phyloP scores from a whole-genome alignment of 768 basidiomycete genomes.

The Termitomyces sp. region DNA sequence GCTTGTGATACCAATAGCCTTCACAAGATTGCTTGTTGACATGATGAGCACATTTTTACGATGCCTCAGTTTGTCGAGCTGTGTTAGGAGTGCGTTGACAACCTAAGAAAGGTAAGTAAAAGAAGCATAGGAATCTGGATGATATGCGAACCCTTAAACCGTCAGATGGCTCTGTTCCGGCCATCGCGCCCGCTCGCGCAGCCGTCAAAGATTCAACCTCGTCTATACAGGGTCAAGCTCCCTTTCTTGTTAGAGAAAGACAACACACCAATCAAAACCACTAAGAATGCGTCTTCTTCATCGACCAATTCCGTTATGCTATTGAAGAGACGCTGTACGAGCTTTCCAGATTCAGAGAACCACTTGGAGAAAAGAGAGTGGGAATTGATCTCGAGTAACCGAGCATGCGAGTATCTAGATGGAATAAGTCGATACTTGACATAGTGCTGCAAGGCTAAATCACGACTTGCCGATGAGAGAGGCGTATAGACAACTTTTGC shows the following conservation, averaged over 20 bases:
- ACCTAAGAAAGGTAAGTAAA: constrained; percentile 52
- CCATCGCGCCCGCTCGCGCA: constrained; percentile 91
- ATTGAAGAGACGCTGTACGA: constrained; percentile 90
- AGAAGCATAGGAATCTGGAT: neutral
- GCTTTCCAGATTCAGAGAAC: constrained; percentile 99
- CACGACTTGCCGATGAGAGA: constrained; percentile 69
- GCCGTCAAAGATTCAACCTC: constrained; percentile 97
- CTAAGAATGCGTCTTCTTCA: constrained; percentile 87
- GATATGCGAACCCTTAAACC: constrained; percentile 65
- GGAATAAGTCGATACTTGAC: neutral
- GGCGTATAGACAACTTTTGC: constrained; percentile 90
- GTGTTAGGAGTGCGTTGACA: constrained; percentile 95
- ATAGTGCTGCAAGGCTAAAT: neutral
- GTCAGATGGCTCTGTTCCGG: constrained; percentile 94
- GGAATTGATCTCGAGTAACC: constrained; percentile 95
- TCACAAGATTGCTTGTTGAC: constrained; percentile 93
- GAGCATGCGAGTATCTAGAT: constrained; percentile 77
- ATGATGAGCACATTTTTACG: constrained; percentile 93
- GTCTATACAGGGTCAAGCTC: constrained; percentile 48
- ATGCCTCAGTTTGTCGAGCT: constrained; percentile 92
- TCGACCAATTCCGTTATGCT: constrained; percentile 90
- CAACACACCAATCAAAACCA: constrained; percentile 83
- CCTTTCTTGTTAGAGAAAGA: neutral
- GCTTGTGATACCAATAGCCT: constrained; percentile 79
- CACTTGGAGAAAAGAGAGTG: constrained; percentile 98